Conservation (phyloP, 192 early-diverging fungal genomes). For the Podila epigama region DNA sequence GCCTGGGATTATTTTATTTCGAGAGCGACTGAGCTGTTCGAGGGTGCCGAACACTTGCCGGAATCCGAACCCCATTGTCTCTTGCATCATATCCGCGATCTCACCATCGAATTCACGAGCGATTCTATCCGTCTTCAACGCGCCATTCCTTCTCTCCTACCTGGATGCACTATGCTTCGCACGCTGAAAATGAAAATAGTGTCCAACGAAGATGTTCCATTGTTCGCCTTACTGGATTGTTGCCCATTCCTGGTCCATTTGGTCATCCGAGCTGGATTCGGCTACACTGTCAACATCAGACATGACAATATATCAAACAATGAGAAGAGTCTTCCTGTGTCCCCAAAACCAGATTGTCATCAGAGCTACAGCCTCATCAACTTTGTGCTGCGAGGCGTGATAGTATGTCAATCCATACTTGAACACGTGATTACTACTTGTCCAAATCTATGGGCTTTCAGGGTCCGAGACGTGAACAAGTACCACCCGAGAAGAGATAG, state of each 20-base stretch:
- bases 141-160: not conserved
- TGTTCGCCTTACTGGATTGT: slow-evolving; percentile 4
- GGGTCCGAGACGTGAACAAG: not conserved
- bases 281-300: too few species aligned
- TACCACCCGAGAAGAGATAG: not conserved
- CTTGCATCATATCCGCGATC: not conserved
- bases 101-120: not conserved
- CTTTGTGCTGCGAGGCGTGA: not conserved
- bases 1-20: not conserved
- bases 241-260: not conserved
- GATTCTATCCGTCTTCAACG: not conserved
- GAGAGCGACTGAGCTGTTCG: not conserved
- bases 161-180: not conserved
- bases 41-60: not conserved
- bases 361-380: slow-evolving; percentile 10
- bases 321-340: not conserved
- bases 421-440: slow-evolving; percentile 21
- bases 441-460: slow-evolving; percentile 16
- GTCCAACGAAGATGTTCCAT: not conserved
- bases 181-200: not conserved
- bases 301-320: not conserved
- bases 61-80: not conserved
- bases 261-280: not conserved
- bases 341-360: slow-evolving; percentile 1
- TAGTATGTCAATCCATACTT: slow-evolving; percentile 4